Percentiles rank a stretch among this genome's conserved stretches.
Evolutionary conservation across 495 filamentous ascomycete species (phyloP).

Genomic region (Recurvomyces mirabilis): DNA sequence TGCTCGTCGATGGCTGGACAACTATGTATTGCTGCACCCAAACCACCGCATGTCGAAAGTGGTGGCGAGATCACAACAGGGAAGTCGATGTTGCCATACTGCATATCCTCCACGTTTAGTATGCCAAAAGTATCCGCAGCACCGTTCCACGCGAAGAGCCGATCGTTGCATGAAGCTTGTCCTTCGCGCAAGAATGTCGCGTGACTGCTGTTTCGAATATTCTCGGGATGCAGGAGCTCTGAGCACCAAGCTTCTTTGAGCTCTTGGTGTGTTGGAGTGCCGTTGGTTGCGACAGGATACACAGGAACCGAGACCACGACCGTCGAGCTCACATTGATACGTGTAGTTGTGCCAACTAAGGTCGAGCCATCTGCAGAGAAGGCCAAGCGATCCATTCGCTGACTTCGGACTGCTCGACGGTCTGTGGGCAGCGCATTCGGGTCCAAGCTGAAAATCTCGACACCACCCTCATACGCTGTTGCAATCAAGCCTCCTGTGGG

Average conservation of each 20-base stretch:
- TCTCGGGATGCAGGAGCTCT: constrained; percentile 20
- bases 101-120: constrained; percentile 16
- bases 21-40: constrained; percentile 20
- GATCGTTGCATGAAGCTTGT: constrained; percentile 12
- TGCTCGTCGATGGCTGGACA: constrained; percentile 20
- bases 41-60: constrained; percentile 18
- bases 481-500: constrained; percentile 19
- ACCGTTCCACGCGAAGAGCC: constrained; percentile 19
- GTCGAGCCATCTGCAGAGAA: constrained; percentile 22
- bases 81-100: constrained; percentile 21
- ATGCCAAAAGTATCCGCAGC: constrained; percentile 19
- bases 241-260: constrained; percentile 22
- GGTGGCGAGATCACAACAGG: constrained; percentile 21
- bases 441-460: constrained; percentile 20
- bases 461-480: constrained; percentile 20
- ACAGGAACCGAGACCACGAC: constrained; percentile 18
- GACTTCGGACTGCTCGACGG: constrained; percentile 17
- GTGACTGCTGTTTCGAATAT: constrained; percentile 22
- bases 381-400: constrained; percentile 13
- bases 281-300: constrained; percentile 10
- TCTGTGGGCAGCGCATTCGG: constrained; percentile 15
- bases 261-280: constrained; percentile 17
- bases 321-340: constrained; percentile 20
- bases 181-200: constrained; percentile 20
- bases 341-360: constrained; percentile 17